Evolutionary conservation across 2,329 filamentous ascomycete genomes (phyloP), one percentile per base, ranked within the genome.

Genomic region (Penicillium sp.): DNA sequence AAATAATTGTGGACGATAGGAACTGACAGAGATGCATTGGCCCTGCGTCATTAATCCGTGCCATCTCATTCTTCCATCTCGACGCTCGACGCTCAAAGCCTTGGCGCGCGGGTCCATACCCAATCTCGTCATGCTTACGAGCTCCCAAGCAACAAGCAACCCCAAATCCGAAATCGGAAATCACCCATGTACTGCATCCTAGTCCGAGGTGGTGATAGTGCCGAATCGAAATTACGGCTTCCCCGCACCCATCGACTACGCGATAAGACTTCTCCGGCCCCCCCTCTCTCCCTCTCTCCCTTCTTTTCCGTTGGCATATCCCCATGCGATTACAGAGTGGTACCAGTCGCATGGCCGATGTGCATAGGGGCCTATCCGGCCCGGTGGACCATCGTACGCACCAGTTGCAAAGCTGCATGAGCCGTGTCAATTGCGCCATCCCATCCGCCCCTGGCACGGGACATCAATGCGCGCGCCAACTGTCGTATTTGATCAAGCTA

Each of bases 161-260:
- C 12, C 37, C 51, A 4, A 53, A 53, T 38, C 35, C 12, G 30
- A 33, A 33, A 33, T 33, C 30, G 2, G 30, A 53, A 37, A 37
- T 37, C 35, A 37, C 35, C 35, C 35, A 15, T 37, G 35, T 37
- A 13, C 35, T 37, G 8, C 1, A 12, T 45, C 22, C 42, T 26
- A 45, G 19, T 33, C 30, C 30, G 10, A 3, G 12, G 13, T 45
- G 4, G 22, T 26, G 24, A 22, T 24, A 26, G 42, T 26, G 22
- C 13, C 26, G 12, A 45, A 45, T 45, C 30, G 45, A 49, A 30
- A n/a, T 5, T 2, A 51, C 42, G 54, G 42, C 58, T 60, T 62
- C 62, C 64, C 64, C 64, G 61, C 59, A 65, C 61, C 56, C 57
- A 62, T 66, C 61, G 61, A 53, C 56, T 65, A 58, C 30, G 44